Base-by-base conservation (phyloP, 2,329 filamentous ascomycete species). In the Aspergillus pseudoterreus region DNA sequence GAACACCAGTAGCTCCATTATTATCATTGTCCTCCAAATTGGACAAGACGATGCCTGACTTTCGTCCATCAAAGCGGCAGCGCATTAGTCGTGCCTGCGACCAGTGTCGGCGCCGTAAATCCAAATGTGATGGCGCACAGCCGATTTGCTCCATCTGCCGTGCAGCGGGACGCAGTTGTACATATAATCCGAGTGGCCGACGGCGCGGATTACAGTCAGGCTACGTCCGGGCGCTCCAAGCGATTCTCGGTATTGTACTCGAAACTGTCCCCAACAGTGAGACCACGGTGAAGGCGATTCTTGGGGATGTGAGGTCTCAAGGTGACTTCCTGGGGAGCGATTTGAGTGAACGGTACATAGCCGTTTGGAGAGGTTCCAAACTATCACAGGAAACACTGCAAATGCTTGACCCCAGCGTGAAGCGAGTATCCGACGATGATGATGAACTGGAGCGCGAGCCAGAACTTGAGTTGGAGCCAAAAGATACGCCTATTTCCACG, bases 71-170 rank as follows among this genome's bases (percentile, higher is more conserved):
- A 30, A 57, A 50, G 44, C 39, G 59, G 38, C 57, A 57, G 43
- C 55, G 60, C 6, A 57, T 59, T 8, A 84, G 82, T 39, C 59
- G 82, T 56, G 84, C 84, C 35, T 87, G 84, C 67, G 35, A 38
- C 15, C 82, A 87, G 59, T 81, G 82, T 57, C 87, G 84, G 60
- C 78, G 84, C 45, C 80, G 81, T 30, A 78, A 83, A 51, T 85
- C 88, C 65, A 87, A 85, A 61, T 90, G 86, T 66, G 85, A 89
- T 62, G 86, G 86, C 14, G 74, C 74, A n/a, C 81, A 82, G 56
- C 85, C 85, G 4, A 72, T 72, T 15, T 89, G 86, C 67, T 79
- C 79, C 39, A 83, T 84, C 6, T 89, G 86, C 69, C 44, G 43
- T n/a, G 38, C 46, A 22, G 51, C 53, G 3, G 50, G 51, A 19